Conservation (phyloP, 177 flowering plant species). For the Tripterygium wilfordii region DNA sequence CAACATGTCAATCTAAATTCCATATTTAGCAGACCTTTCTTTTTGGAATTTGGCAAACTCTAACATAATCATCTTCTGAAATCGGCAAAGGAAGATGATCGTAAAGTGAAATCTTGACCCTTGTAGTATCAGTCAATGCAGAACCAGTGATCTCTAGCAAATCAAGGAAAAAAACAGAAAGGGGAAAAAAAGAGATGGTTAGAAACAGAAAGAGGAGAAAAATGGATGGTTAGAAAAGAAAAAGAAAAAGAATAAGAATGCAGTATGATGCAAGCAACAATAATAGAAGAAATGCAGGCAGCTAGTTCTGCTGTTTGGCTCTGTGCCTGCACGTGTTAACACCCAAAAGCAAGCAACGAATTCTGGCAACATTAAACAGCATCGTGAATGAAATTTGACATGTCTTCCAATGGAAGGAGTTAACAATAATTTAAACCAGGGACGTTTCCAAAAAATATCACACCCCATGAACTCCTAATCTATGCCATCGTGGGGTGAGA, state of each 20-base stretch:
- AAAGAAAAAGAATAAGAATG: no score
- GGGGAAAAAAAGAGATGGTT: background rate
- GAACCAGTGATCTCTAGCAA: conserved; percentile 47
- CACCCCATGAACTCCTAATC: no score
- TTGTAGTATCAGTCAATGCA: conserved; percentile 9
- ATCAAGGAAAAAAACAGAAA: background rate
- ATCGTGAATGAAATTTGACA: no score
- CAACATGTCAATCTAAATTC: background rate
- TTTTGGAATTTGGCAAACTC: conserved; percentile 66
- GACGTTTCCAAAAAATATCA: no score
- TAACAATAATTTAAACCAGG: no score
- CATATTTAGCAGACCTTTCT: conserved; percentile 42
- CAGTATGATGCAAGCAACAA: no score
- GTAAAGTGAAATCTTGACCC: conserved; percentile 29
- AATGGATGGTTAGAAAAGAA: background rate
- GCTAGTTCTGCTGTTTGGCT: no score
- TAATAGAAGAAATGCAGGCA: no score
- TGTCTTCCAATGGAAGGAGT: conserved; percentile 1
- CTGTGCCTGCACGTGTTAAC: no score
- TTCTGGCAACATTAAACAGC: no score
- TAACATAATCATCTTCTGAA: conserved; percentile 47
- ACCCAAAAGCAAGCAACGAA: no score
- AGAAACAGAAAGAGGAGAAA: background rate
- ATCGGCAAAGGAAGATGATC: conserved; percentile 62
- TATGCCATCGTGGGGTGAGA: no score